phyloP scores from a whole-genome alignment of 805 yeast genomes.

The Nakazawaea ambrosiae region DNA sequence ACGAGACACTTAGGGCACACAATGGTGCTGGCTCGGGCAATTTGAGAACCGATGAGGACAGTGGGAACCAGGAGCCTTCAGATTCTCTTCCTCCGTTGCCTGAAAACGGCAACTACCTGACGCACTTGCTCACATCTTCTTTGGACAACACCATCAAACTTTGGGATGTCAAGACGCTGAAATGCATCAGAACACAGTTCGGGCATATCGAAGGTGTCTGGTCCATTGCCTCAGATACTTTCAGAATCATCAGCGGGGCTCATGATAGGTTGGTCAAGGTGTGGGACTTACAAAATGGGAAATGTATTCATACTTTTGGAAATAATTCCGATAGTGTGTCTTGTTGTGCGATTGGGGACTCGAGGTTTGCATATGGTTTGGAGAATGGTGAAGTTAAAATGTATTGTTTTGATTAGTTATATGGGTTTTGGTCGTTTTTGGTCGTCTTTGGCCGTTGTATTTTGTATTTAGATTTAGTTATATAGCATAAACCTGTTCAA shows the following conservation, averaged over 20 bases:
- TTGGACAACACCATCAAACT: conserved; percentile 88
- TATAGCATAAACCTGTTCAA: too few species aligned
- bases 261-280: conserved; percentile 86
- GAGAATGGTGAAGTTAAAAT: conserved; percentile 84
- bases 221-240: conserved; percentile 94
- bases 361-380: conserved; percentile 83
- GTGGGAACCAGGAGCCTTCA: conserved; percentile 4
- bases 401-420: conserved; percentile 73
- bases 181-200: conserved; percentile 88
- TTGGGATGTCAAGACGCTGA: conserved; percentile 85
- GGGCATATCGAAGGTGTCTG: conserved; percentile 99
- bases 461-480: too few species aligned
- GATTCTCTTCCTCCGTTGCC: conserved; percentile 8
- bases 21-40: conserved; percentile 11
- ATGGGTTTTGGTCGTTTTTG: too few species aligned
- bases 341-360: conserved; percentile 83
- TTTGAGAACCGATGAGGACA: conserved; percentile 15
- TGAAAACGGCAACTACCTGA: conserved; percentile 45
- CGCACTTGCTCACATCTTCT: conserved; percentile 81
- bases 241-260: conserved; percentile 89
- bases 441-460: too few species aligned
- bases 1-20: too few species aligned
- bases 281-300: conserved; percentile 95
- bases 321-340: conserved; percentile 55
- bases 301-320: conserved; percentile 87